These are phyloP conservation scores for Bretschneidera sinensis DNA, from an alignment of 345 rosid genomes.

Conservation along the genomic window DNA sequence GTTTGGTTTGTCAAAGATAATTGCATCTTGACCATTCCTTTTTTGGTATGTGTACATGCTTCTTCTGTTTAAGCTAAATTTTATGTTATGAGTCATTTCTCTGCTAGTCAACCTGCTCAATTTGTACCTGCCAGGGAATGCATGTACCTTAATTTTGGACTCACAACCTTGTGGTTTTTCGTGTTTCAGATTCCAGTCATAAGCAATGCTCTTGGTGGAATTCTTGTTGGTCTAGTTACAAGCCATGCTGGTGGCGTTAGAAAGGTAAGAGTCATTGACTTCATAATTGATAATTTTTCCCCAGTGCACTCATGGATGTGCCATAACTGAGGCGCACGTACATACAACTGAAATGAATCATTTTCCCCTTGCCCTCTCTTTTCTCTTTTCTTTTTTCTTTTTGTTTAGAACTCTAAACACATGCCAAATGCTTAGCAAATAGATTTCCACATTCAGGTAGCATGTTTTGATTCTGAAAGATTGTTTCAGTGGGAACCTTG, in stretches of 20 bases:
- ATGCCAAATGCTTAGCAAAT: too few relatives aligned
- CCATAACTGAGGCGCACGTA: not conserved
- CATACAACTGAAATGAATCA: not conserved
- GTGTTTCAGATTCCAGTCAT: conserved; percentile 71
- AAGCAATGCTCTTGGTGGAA: conserved; percentile 85
- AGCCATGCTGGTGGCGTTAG: conserved; percentile 95
- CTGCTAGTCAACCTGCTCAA: not conserved
- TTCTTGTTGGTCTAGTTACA: conserved; percentile 93
- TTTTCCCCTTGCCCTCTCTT: not conserved
- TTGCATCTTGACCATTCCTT: not conserved
- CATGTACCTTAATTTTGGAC: not conserved
- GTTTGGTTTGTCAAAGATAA: not conserved
- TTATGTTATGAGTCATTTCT: too few relatives aligned
- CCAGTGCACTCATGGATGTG: not conserved
- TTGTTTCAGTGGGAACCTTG: not conserved
- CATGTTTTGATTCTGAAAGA: not conserved
- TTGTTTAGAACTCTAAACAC: too few relatives aligned
- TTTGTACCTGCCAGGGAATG: not conserved
- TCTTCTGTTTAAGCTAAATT: too few relatives aligned
- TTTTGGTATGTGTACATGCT: not conserved
- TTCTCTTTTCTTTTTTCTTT: not conserved
- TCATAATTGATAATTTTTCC: not conserved
- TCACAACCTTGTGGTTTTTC: not conserved
- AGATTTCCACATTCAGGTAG: not conserved
- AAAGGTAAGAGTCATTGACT: conserved; percentile 48